Percentiles rank a stretch among this genome's conserved stretches.
Conservation (phyloP, 163 green algal genomes). For the Smithsoniella earleae region DNA sequence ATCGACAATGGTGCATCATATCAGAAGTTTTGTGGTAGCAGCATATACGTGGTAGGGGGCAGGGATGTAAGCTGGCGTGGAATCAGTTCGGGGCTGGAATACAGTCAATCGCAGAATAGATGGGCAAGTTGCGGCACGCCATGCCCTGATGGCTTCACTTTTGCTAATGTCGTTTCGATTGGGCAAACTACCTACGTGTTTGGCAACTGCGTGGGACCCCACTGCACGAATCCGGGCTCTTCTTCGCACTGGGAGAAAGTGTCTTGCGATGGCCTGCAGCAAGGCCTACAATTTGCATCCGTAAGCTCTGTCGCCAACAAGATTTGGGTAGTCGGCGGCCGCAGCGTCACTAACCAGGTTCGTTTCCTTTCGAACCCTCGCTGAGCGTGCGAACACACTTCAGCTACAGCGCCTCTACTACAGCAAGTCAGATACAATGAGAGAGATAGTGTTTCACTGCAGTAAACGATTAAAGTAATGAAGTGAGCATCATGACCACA, state of each 20-base stretch:
- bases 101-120: neutral
- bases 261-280: no score
- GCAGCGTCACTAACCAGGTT: neutral
- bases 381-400: no score
- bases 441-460: no score
- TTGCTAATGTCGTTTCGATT: neutral
- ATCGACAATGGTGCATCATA: no score
- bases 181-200: constrained; percentile 3
- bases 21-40: no score
- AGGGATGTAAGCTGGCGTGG: neutral
- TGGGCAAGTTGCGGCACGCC: neutral
- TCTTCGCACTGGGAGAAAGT: no score
- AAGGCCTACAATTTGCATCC: constrained; percentile 22
- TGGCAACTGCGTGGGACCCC: constrained; percentile 4
- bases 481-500: no score
- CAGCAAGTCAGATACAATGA: no score
- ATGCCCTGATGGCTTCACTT: neutral
- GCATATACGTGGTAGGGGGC: constrained; percentile 4
- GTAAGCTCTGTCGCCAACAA: neutral
- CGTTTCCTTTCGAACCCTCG: no score
- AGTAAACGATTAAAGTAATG: no score
- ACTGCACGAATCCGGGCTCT: no score
- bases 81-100: neutral
- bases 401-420: no score
- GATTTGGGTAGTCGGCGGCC: constrained; percentile 2